Evolutionary conservation across 2,329 filamentous ascomycete species (phyloP).

Genomic region (Diaporthe vaccinii): DNA sequence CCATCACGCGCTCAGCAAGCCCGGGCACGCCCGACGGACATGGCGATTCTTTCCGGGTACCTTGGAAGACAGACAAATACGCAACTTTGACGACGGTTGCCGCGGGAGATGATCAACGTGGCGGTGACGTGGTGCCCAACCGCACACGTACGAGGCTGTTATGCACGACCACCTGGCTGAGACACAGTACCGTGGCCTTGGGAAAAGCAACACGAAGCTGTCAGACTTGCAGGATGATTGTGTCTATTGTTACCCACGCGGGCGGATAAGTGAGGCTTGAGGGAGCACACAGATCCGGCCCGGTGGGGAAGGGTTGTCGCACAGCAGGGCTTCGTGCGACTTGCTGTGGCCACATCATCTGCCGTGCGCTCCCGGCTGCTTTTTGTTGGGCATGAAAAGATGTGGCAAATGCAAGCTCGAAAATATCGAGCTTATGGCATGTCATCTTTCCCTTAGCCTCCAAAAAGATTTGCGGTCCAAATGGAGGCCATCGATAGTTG

Average conservation of each 20-base stretch:
- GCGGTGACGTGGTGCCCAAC: not conserved
- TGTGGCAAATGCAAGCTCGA: not conserved
- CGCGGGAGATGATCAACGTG: not conserved
- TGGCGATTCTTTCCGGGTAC: not conserved
- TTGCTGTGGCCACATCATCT: constrained; percentile 9
- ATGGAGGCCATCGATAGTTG: not conserved
- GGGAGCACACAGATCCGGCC: constrained; percentile 18
- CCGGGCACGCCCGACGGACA: constrained; percentile 1
- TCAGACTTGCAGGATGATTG: constrained; percentile 26
- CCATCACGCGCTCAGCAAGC: constrained; percentile 3
- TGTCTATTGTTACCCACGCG: constrained; percentile 16
- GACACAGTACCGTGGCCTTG: constrained; percentile 3
- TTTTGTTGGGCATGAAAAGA: constrained; percentile 14
- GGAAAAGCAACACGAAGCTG: constrained; percentile 7
- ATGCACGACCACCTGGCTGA: constrained; percentile 16
- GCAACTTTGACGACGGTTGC: not conserved
- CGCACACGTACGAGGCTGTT: not conserved
- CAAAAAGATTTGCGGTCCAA: not conserved
- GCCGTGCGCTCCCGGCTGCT: not conserved
- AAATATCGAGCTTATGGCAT: not conserved
- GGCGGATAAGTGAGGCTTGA: not conserved
- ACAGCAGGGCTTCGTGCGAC: constrained; percentile 1
- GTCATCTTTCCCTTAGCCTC: not conserved
- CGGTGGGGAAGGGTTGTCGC: not conserved
- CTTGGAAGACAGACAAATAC: not conserved